phyloP scores from a whole-genome alignment of 129 eudicot species.

The Tanacetum coccineum region DNA sequence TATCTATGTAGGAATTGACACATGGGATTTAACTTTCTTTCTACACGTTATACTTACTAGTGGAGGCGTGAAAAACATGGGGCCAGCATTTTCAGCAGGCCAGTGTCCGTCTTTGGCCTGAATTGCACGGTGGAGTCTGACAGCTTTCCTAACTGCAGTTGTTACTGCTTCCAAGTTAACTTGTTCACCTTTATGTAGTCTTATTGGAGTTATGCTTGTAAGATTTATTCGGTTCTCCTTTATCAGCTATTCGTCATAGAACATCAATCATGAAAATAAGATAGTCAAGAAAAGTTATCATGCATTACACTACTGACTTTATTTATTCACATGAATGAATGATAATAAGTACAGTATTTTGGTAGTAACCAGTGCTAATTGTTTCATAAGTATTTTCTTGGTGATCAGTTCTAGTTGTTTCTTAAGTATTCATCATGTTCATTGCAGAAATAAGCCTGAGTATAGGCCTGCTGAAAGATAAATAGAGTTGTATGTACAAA shows the following conservation, averaged over 20 bases:
- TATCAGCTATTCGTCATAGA: constrained; percentile 20
- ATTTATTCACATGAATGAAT: too few relatives aligned
- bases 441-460: too few relatives aligned
- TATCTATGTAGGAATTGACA: background rate
- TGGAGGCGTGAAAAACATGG: constrained; percentile 36
- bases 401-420: too few relatives aligned
- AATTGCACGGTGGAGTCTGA: constrained; percentile 27
- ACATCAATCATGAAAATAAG: background rate
- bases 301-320: too few relatives aligned
- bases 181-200: constrained; percentile 13
- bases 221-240: constrained; percentile 33
- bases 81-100: constrained; percentile 42
- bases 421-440: too few relatives aligned
- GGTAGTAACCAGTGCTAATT: too few relatives aligned
- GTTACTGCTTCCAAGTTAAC: constrained; percentile 22
- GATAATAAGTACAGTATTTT: too few relatives aligned
- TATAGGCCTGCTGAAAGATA: too few relatives aligned
- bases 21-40: background rate
- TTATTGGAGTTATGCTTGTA: constrained; percentile 24
- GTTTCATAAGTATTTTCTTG: too few relatives aligned
- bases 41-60: constrained; percentile 23
- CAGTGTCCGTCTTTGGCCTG: constrained; percentile 39
- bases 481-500: too few relatives aligned
- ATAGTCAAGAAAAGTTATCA: too few relatives aligned
- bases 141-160: constrained; percentile 28